Conservation (phyloP, 163 green algal species). For the Trebouxiophyceae sp. region DNA sequence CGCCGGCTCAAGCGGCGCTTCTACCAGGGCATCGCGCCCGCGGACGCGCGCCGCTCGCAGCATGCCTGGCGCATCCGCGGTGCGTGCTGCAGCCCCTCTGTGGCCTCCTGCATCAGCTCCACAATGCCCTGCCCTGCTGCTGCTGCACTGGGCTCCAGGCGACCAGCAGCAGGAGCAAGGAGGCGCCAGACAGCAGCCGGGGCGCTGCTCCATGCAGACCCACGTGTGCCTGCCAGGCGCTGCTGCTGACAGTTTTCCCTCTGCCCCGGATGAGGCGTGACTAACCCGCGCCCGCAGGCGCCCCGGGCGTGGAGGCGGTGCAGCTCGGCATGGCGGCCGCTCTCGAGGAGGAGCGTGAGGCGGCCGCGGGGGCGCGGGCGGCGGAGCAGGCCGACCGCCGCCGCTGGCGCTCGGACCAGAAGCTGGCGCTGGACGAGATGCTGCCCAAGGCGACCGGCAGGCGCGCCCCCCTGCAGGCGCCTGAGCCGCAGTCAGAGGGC, state of each 20-base stretch:
- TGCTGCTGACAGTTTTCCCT: too few relatives aligned
- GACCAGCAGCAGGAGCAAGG: too few relatives aligned
- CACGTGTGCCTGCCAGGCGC: too few relatives aligned
- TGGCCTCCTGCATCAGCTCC: too few relatives aligned
- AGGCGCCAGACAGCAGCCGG: too few relatives aligned
- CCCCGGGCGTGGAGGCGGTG: neutral
- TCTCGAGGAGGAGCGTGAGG: conserved; percentile 40
- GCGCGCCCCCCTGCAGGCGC: conserved; percentile 2
- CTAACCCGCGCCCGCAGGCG: neutral
- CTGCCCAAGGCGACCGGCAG: conserved; percentile 51
- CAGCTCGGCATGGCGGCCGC: conserved; percentile 36
- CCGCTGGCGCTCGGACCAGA: conserved; percentile 33
- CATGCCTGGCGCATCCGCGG: conserved; percentile 45
- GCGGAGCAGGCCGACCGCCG: conserved; percentile 17
- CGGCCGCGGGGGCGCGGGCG: neutral
- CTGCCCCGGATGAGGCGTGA: too few relatives aligned
- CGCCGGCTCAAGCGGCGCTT: conserved; percentile 27
- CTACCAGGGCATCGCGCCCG: conserved; percentile 29
- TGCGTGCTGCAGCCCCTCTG: too few relatives aligned
- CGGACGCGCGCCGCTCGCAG: conserved; percentile 29
- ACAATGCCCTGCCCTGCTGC: too few relatives aligned
- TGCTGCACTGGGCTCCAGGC: too few relatives aligned
- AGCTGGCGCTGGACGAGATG: conserved; percentile 49
- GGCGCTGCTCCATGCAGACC: too few relatives aligned
- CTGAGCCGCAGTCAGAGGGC: neutral